A percentile compares a stretch with the other conserved stretches of the same genome.
phyloP scores from a whole-genome alignment of 305 asterid species.

The Nicotiana rustica region DNA sequence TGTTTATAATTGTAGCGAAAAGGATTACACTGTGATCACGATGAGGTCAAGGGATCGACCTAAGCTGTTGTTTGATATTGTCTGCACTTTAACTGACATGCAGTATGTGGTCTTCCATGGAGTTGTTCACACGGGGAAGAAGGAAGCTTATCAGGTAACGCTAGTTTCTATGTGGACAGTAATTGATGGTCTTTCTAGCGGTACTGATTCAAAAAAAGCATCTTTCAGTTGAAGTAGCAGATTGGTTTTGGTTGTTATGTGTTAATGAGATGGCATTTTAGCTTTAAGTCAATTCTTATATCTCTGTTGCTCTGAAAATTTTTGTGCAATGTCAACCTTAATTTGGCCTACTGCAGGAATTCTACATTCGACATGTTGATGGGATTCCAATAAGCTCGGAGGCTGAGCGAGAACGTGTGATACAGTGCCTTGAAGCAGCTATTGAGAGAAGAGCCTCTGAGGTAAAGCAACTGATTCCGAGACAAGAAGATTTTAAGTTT shows the following conservation, averaged over 20 bases:
- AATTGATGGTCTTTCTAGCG: background rate
- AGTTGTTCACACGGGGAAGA: conserved; percentile 70
- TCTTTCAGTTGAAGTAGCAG: background rate
- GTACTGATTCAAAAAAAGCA: background rate
- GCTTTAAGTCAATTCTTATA: background rate
- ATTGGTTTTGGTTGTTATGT: background rate
- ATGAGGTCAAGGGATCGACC: conserved; percentile 79
- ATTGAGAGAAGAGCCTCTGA: conserved; percentile 74
- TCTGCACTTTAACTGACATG: conserved; percentile 86
- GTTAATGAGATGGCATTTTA: background rate
- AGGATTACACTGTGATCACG: conserved; percentile 73
- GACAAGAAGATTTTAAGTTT: conserved; percentile 11
- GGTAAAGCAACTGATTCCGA: conserved; percentile 43
- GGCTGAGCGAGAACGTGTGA: conserved; percentile 79
- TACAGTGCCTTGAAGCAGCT: conserved; percentile 84
- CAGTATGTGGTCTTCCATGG: conserved; percentile 83
- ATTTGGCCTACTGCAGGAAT: conserved; percentile 56
- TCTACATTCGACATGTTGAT: conserved; percentile 76
- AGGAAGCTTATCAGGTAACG: conserved; percentile 78
- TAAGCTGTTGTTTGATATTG: conserved; percentile 77
- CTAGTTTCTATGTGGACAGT: background rate
- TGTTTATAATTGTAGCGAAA: conserved; percentile 66
- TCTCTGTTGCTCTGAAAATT: background rate
- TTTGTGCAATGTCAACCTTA: background rate
- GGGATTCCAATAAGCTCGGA: conserved; percentile 81